Percentiles rank a stretch among this genome's conserved stretches.
Conservation (phyloP, 1,139 yeast species). For the Hyphopichia pseudoburtonii region DNA sequence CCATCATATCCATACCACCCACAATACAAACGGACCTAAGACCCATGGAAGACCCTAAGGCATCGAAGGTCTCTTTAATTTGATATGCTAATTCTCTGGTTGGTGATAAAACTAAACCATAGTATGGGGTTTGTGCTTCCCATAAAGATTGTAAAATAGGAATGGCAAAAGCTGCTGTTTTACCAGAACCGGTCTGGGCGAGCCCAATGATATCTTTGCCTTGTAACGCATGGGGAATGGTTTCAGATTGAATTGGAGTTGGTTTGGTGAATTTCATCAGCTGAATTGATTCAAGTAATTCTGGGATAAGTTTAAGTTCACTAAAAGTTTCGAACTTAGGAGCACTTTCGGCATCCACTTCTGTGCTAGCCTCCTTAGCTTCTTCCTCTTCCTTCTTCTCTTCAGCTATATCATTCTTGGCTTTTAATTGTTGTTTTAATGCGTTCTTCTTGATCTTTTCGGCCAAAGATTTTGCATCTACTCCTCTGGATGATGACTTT, state of each 20-base stretch:
- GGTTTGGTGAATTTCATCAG: conserved; percentile 64
- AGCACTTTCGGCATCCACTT: conserved; percentile 20
- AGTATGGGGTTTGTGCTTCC: conserved; percentile 85
- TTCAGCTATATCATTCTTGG: conserved; percentile 10
- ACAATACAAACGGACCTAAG: conserved; percentile 82
- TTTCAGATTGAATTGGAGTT: conserved; percentile 89
- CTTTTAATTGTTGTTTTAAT: conserved; percentile 24
- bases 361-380: conserved; percentile 4
- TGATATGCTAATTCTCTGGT: conserved; percentile 97
- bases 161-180: conserved; percentile 83
- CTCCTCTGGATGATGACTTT: conserved; percentile 13
- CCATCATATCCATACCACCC: conserved; percentile 99
- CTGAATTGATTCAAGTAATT: conserved; percentile 76
- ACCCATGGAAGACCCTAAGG: conserved; percentile 89
- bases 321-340: conserved; percentile 44
- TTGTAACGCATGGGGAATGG: conserved; percentile 87
- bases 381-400: conserved; percentile 8
- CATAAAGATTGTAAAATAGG: conserved; percentile 90
- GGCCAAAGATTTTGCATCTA: conserved; percentile 37
- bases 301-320: conserved; percentile 72
- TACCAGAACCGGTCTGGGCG: conserved; percentile 85
- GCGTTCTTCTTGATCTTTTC: conserved; percentile 59
- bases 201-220: conserved; percentile 83
- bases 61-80: conserved; percentile 92
- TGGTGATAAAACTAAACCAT: conserved; percentile 89